These are phyloP conservation scores for Eucalyptus pauciflora DNA, from an alignment of 345 rosid genomes.

Conservation along the genomic window DNA sequence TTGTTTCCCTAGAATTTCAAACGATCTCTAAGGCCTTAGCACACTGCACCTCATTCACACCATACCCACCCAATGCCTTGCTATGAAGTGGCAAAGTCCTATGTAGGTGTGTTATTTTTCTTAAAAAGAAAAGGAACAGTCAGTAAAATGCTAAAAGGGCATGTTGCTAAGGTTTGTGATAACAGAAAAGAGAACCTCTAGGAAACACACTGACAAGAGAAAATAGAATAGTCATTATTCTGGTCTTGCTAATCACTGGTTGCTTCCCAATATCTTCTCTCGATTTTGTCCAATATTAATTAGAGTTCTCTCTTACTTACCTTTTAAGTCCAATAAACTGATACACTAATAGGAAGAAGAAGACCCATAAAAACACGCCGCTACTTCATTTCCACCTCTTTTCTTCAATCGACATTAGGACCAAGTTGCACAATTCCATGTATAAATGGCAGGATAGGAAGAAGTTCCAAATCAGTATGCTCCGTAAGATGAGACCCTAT, in stretches of 20 bases:
- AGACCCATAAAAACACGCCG: not conserved
- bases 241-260: not conserved
- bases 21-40: not conserved
- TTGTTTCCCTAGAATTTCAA: not conserved
- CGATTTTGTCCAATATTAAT: not conserved
- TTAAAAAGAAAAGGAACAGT: not conserved
- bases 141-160: not conserved
- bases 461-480: not conserved
- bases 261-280: not conserved
- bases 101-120: not conserved
- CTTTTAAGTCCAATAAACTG: not conserved
- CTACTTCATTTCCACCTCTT: not conserved
- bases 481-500: not conserved
- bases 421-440: not conserved
- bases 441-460: not conserved
- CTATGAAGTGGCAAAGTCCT: not conserved
- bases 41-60: not conserved
- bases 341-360: not conserved
- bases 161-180: not conserved
- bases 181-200: not conserved
- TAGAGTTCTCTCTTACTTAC: fast-evolving
- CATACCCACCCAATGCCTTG: not conserved
- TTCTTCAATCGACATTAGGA: not conserved
- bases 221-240: not conserved
- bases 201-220: not conserved